Evolutionary conservation across 345 rosid genomes (phyloP).

Genomic region (Sapria himalayana): DNA sequence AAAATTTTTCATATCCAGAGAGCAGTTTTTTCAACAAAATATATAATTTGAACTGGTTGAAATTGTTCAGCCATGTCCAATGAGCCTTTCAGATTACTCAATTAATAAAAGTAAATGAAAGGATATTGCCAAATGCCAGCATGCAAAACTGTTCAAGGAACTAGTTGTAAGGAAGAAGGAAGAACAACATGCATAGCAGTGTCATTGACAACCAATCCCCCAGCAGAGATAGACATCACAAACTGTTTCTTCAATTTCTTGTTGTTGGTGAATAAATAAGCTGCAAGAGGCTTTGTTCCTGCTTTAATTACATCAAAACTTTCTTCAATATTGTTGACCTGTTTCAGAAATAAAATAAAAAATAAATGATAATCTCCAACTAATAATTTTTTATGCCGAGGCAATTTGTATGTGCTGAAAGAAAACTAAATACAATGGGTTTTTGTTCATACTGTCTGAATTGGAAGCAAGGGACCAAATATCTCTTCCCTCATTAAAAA

Average conservation of each 20-base stretch:
- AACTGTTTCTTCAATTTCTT: slow-evolving; percentile 52
- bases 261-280: slow-evolving; percentile 60
- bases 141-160: slow-evolving; percentile 2
- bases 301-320: slow-evolving; percentile 52
- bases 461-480: slow-evolving; percentile 92
- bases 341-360: slow-evolving; percentile 8
- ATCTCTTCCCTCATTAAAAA: slow-evolving; percentile 78
- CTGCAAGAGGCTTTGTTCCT: slow-evolving; percentile 78
- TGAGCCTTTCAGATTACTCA: too few species aligned
- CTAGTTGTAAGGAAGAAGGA: too few species aligned
- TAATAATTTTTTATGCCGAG: too few species aligned
- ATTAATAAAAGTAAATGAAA: too few species aligned
- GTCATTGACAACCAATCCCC: slow-evolving; percentile 76
- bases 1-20: too few species aligned
- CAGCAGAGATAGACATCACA: slow-evolving; percentile 51
- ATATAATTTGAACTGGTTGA: too few species aligned
- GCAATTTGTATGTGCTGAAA: background rate
- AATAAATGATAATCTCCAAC: background rate
- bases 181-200: slow-evolving; percentile 51
- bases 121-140: too few species aligned
- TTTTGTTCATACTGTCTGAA: slow-evolving; percentile 29
- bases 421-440: background rate
- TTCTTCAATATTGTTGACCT: slow-evolving; percentile 71
- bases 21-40: too few species aligned
- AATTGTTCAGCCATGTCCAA: too few species aligned